Conservation (phyloP, 1,139 yeast species). For the Candida sp. region DNA sequence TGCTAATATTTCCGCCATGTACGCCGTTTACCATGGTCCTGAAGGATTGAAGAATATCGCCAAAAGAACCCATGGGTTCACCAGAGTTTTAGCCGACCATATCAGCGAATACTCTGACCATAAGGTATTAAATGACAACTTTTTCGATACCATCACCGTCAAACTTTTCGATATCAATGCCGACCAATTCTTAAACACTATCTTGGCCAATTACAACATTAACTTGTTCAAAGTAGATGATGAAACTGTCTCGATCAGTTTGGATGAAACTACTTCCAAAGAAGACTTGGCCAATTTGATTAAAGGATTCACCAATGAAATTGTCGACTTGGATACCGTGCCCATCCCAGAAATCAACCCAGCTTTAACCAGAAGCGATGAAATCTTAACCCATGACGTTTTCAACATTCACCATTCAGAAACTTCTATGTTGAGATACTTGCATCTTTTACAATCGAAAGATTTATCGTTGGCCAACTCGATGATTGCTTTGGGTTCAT, state of each 20-base stretch:
- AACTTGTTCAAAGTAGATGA: conserved; percentile 73
- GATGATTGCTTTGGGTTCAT: conserved; percentile 96
- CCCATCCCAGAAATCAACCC: conserved; percentile 39
- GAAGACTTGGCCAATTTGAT: conserved; percentile 59
- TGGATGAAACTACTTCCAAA: conserved; percentile 81
- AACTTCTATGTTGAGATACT: conserved; percentile 89
- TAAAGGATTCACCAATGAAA: conserved; percentile 50
- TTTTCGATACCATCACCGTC: conserved; percentile 89
- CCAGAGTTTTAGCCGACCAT: conserved; percentile 65
- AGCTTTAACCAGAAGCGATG: conserved; percentile 57
- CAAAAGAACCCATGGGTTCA: conserved; percentile 68
- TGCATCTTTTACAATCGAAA: conserved; percentile 80
- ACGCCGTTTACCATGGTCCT: conserved; percentile 96
- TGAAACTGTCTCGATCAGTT: conserved; percentile 62
- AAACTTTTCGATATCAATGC: conserved; percentile 50
- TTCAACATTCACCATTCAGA: conserved; percentile 90
- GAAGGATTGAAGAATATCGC: conserved; percentile 85
- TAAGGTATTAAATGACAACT: conserved; percentile 52
- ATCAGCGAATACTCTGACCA: conserved; percentile 44
- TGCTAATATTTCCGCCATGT: conserved; percentile 94
- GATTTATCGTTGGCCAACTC: conserved; percentile 93
- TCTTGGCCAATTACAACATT: conserved; percentile 61
- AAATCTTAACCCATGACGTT: conserved; percentile 67
- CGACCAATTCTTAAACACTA: conserved; percentile 52
- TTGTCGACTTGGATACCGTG: conserved; percentile 10